Conservation (phyloP, 148 eudicot species). For the Silene uniflora region DNA sequence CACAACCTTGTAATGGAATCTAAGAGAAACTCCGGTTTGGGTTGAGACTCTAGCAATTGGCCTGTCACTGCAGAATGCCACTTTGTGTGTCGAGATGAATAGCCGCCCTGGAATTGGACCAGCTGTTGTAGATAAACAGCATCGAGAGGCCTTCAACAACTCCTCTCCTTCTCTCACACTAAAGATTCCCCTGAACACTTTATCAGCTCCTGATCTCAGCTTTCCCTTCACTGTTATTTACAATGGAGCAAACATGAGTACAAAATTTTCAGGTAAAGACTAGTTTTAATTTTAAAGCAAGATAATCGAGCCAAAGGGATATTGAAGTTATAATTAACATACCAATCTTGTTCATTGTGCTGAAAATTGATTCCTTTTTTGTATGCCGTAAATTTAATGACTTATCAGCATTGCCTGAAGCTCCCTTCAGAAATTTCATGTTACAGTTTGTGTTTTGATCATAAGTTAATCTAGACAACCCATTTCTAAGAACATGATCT, state of each 20-base stretch:
- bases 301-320: background rate
- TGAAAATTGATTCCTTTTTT: conserved; percentile 3
- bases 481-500: conserved; percentile 18
- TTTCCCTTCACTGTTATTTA: conserved; percentile 8
- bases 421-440: conserved; percentile 6
- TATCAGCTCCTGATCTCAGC: conserved; percentile 1
- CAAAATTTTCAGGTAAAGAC: background rate
- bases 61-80: conserved; percentile 17
- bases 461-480: background rate
- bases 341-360: conserved; percentile 19
- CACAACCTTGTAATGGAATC: conserved; percentile 24
- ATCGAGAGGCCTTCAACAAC: conserved; percentile 5
- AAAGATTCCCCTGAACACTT: conserved; percentile 15
- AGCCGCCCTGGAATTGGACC: conserved; percentile 19
- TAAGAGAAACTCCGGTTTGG: conserved; percentile 11
- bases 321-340: background rate
- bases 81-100: conserved; percentile 12
- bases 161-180: conserved; percentile 18
- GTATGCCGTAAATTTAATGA: background rate
- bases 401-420: conserved; percentile 6
- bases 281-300: background rate
- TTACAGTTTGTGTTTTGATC: background rate
- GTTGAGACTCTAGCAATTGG: background rate
- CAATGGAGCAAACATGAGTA: background rate
- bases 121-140: conserved; percentile 18